A percentile compares a stretch with the other conserved stretches of the same genome.
Conservation (phyloP, 1,139 yeast genomes). For the Eremothecium cymbalariae region DNA sequence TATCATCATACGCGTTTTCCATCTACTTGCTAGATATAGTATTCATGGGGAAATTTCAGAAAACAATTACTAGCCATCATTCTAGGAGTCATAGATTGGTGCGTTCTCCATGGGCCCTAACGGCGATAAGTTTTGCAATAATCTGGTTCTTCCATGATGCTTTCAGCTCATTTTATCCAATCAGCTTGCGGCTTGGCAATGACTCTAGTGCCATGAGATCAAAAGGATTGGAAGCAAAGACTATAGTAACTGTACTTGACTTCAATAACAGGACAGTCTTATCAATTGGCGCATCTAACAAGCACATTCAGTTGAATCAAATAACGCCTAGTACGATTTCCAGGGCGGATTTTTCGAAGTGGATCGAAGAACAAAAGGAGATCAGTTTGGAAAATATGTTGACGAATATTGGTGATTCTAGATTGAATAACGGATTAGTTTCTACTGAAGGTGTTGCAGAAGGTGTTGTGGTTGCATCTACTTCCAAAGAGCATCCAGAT, state of each 20-base stretch:
- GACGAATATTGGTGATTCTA: conserved; percentile 54
- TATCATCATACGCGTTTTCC: conserved; percentile 1
- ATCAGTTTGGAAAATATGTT: conserved; percentile 49
- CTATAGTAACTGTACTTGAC: conserved; percentile 2
- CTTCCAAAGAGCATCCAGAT: conserved; percentile 60
- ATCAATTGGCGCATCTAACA: not conserved
- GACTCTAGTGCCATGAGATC: not conserved
- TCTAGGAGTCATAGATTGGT: conserved; percentile 1
- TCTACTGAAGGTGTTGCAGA: conserved; percentile 38
- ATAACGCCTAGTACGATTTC: conserved; percentile 12
- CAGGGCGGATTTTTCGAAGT: conserved; percentile 42
- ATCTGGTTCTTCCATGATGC: conserved; percentile 3
- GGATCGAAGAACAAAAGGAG: conserved; percentile 48
- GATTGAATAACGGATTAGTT: conserved; percentile 25
- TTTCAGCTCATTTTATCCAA: not conserved
- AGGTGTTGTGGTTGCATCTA: conserved; percentile 82
- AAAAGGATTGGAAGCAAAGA: too few relatives aligned
- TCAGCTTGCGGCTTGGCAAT: not conserved
- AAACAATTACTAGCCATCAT: not conserved
- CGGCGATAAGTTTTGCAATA: not conserved
- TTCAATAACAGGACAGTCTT: not conserved
- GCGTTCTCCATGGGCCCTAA: conserved; percentile 5
- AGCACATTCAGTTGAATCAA: conserved; percentile 1
- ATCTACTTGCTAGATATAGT: conserved; percentile 2
- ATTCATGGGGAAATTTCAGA: conserved; percentile 2